Conservation (phyloP, 129 eudicot species). For the Kitagawia praeruptora region DNA sequence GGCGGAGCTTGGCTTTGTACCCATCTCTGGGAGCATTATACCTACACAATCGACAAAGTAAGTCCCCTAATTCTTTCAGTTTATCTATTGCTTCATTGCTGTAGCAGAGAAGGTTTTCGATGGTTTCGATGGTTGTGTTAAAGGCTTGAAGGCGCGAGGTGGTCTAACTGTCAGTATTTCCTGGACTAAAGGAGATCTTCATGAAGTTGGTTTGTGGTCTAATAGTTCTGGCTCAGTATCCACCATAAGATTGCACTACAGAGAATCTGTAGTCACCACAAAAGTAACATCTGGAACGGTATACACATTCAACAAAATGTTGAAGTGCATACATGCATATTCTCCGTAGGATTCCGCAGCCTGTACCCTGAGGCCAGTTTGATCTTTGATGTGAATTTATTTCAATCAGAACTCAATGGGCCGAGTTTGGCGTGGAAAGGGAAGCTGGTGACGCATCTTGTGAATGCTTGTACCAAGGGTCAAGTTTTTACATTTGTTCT, state of each 20-base stretch:
- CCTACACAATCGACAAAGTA: conserved; percentile 74
- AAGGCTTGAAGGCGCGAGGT: conserved; percentile 87
- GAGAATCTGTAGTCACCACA: conserved; percentile 36
- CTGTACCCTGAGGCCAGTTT: neutral
- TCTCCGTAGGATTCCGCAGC: conserved; percentile 11
- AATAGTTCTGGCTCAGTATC: conserved; percentile 11
- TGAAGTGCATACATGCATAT: conserved; percentile 42
- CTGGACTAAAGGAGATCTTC: conserved; percentile 75
- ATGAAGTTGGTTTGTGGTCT: conserved; percentile 66
- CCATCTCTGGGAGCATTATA: conserved; percentile 93
- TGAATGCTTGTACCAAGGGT: no score
- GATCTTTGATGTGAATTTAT: neutral
- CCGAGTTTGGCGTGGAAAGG: no score
- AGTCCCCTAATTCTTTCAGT: conserved; percentile 9
- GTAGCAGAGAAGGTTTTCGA: neutral
- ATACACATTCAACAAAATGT: conserved; percentile 52
- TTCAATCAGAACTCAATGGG: no score
- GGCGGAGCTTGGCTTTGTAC: conserved; percentile 98
- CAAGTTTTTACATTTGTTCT: no score
- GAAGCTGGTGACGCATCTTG: no score
- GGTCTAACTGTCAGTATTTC: conserved; percentile 56
- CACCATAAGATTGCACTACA: conserved; percentile 46
- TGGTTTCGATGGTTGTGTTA: conserved; percentile 46
- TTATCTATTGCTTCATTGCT: no score
- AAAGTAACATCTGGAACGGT: conserved; percentile 41